A percentile compares a stretch with the other conserved stretches of the same genome.
Evolutionary conservation across 352 stramenopile genomes (phyloP).

Genomic region (Pythium aquatile): DNA sequence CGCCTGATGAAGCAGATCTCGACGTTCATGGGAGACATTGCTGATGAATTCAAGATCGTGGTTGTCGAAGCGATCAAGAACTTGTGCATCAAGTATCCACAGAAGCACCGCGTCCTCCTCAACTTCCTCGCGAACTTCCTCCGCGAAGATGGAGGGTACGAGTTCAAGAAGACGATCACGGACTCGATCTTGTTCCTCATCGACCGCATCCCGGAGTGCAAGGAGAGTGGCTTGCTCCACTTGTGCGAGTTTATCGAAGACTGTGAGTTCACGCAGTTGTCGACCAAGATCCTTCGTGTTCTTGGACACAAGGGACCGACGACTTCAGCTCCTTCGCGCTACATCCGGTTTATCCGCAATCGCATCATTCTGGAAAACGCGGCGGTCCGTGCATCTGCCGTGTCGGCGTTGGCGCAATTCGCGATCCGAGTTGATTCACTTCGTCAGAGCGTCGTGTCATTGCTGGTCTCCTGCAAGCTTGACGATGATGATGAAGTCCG

Average conservation of each 20-base stretch:
- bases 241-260: slow-evolving; percentile 99
- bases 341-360: slow-evolving; percentile 99
- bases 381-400: slow-evolving; percentile 94
- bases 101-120: slow-evolving; percentile 97
- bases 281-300: slow-evolving; percentile 95
- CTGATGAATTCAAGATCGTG: slow-evolving; percentile 99
- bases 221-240: slow-evolving; percentile 95
- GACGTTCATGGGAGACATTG: slow-evolving; percentile 98
- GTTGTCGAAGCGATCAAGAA: slow-evolving; percentile 97
- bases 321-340: slow-evolving; percentile 92
- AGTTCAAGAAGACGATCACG: slow-evolving; percentile 99
- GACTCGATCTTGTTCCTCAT: slow-evolving; percentile 98
- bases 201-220: slow-evolving; percentile 95
- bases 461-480: slow-evolving; percentile 94
- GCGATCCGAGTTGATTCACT: slow-evolving; percentile 93
- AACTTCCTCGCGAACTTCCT: slow-evolving; percentile 99
- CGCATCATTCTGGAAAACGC: slow-evolving; percentile 99
- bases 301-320: slow-evolving; percentile 94
- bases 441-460: slow-evolving; percentile 89
- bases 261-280: slow-evolving; percentile 89
- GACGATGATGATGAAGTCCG: slow-evolving; percentile 99
- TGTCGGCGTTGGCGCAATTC: slow-evolving; percentile 96
- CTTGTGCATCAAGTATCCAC: slow-evolving; percentile 97
- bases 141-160: slow-evolving; percentile 94
- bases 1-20: slow-evolving; percentile 97